phyloP scores from a whole-genome alignment of 2,329 filamentous ascomycete species.

The Fusarium sp. region DNA sequence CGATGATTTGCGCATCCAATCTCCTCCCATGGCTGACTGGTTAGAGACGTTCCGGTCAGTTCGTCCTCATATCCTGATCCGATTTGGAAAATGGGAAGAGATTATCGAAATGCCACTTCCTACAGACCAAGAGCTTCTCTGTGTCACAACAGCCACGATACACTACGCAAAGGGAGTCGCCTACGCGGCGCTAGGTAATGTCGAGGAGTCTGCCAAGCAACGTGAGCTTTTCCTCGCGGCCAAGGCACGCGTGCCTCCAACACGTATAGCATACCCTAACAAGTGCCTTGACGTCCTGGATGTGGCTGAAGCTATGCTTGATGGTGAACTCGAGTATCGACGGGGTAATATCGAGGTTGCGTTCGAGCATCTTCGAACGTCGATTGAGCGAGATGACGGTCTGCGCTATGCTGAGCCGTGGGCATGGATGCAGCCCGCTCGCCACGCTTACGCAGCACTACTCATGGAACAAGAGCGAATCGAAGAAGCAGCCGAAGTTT shows the following conservation, averaged over 20 bases:
- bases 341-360: conserved; percentile 67
- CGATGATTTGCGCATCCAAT: conserved; percentile 57
- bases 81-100: conserved; percentile 78
- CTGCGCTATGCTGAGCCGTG: conserved; percentile 79
- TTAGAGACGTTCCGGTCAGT: conserved; percentile 75
- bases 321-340: conserved; percentile 79
- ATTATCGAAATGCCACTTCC: conserved; percentile 69
- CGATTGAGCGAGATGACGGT: conserved; percentile 68
- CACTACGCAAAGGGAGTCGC: conserved; percentile 78
- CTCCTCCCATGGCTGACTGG: conserved; percentile 81
- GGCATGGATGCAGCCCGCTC: conserved; percentile 80
- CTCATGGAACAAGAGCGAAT: conserved; percentile 72
- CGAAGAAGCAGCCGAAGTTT: conserved; percentile 66
- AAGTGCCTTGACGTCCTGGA: conserved; percentile 70
- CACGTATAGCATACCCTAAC: conserved; percentile 76
- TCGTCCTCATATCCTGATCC: conserved; percentile 74
- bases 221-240: conserved; percentile 64
- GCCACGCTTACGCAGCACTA: conserved; percentile 76
- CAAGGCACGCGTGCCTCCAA: conserved; percentile 62
- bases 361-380: conserved; percentile 66
- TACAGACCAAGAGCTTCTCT: conserved; percentile 68
- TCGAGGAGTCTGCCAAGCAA: conserved; percentile 64
- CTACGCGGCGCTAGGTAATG: conserved; percentile 66
- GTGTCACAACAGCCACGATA: conserved; percentile 73
- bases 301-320: conserved; percentile 73